Evolutionary conservation across 305 asterid species (phyloP).

Genomic region (Fraxinus baroniana): DNA sequence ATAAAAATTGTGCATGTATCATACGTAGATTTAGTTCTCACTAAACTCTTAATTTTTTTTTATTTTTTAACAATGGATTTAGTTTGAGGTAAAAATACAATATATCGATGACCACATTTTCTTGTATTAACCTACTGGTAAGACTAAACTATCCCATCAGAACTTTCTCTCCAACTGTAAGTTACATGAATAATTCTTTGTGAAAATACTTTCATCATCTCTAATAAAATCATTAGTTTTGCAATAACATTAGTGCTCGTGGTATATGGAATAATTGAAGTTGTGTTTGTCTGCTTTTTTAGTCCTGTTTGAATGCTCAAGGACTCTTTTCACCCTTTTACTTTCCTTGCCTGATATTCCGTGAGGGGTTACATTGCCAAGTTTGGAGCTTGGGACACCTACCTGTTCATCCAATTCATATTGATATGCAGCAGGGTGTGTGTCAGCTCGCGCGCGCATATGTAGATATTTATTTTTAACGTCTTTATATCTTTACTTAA

Average conservation of each 20-base stretch:
- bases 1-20: not conserved
- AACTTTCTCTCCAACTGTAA: not conserved
- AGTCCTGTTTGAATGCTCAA: not conserved
- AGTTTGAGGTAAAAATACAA: not conserved
- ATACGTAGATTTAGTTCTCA: not conserved
- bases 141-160: not conserved
- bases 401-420: not conserved
- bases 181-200: not conserved
- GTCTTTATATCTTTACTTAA: not conserved
- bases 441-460: not conserved
- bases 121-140: not conserved
- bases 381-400: not conserved
- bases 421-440: not conserved
- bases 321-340: not conserved
- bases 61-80: not conserved
- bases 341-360: not conserved
- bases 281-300: not conserved
- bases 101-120: not conserved
- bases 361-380: not conserved
- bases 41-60: not conserved
- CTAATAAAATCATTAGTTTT: not conserved
- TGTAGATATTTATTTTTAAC: not conserved
- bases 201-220: not conserved
- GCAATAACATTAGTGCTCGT: not conserved
- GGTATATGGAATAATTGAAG: not conserved